Evolutionary conservation across 2,329 filamentous ascomycete species (phyloP).

Genomic region (Aspergillus pseudonomiae): DNA sequence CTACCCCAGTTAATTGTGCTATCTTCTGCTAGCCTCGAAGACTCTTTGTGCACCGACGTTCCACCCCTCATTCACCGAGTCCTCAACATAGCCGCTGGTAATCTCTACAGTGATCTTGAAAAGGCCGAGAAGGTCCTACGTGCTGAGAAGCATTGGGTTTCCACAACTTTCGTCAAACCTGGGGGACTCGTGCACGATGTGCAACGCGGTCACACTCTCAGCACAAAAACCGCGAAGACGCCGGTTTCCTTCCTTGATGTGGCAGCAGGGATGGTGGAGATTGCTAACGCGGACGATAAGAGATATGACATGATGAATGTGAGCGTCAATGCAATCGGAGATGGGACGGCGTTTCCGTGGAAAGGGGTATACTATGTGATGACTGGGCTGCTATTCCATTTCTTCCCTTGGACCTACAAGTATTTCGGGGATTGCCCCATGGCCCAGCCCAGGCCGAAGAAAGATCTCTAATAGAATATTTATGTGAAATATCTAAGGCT

Average conservation of each 20-base stretch:
- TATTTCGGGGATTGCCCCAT: no score
- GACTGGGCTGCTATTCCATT: no score
- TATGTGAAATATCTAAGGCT: fast-evolving
- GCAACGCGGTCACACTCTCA: constrained; percentile 11
- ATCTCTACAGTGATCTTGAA: constrained; percentile 13
- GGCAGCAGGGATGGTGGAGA: constrained; percentile 16
- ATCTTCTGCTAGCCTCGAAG: constrained; percentile 47
- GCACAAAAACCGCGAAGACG: constrained; percentile 7
- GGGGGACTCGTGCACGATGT: constrained; percentile 9
- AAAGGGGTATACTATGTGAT: no score
- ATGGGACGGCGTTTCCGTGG: no score
- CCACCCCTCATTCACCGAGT: constrained; percentile 7
- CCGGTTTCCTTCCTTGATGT: constrained; percentile 14
- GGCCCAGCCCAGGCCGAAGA: no score
- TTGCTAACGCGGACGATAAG: constrained; percentile 1
- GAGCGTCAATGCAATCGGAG: background rate
- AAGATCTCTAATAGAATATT: no score
- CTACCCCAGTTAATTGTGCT: constrained; percentile 49
- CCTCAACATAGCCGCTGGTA: constrained; percentile 8
- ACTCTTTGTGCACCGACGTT: constrained; percentile 30
- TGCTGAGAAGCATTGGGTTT: constrained; percentile 6
- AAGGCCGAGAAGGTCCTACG: constrained; percentile 3
- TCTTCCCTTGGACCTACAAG: no score
- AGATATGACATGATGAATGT: constrained; percentile 13
- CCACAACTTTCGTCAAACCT: constrained; percentile 14